Evolutionary conservation across 2,329 filamentous ascomycete genomes (phyloP).

Genomic region (Cladophialophora yegresii): DNA sequence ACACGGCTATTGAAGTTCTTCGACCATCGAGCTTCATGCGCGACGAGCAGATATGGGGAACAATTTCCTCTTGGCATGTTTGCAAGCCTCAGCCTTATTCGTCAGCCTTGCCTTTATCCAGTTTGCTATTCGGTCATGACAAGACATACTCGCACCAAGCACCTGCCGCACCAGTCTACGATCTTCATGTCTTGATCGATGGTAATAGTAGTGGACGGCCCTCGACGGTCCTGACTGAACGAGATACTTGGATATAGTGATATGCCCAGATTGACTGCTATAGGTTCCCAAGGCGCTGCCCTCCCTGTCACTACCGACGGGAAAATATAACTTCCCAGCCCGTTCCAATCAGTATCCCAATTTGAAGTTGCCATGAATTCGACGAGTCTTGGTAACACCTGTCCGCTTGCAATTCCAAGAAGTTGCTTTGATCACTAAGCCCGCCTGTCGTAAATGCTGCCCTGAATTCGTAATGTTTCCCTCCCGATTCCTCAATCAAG

Average conservation of each 20-base stretch:
- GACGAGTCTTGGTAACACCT: conserved; percentile 7
- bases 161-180: not conserved
- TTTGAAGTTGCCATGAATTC: conserved; percentile 1
- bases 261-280: not conserved
- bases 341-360: not conserved
- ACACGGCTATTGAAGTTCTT: not conserved
- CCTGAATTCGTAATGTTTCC: conserved; percentile 15
- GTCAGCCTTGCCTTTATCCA: not conserved
- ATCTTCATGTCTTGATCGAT: not conserved
- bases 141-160: not conserved
- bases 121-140: not conserved
- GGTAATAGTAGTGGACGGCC: not conserved
- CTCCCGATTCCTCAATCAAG: conserved; percentile 15
- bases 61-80: conserved; percentile 8
- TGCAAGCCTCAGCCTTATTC: not conserved
- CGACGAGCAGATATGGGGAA: not conserved
- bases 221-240: not conserved
- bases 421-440: conserved; percentile 11
- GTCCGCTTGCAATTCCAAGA: conserved; percentile 10
- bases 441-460: conserved; percentile 14
- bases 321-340: conserved; percentile 4
- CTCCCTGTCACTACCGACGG: not conserved
- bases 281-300: not conserved
- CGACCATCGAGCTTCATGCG: not conserved
- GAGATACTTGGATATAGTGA: not conserved